phyloP scores from a whole-genome alignment of 177 flowering plant genomes.

The Vitis hybrid region DNA sequence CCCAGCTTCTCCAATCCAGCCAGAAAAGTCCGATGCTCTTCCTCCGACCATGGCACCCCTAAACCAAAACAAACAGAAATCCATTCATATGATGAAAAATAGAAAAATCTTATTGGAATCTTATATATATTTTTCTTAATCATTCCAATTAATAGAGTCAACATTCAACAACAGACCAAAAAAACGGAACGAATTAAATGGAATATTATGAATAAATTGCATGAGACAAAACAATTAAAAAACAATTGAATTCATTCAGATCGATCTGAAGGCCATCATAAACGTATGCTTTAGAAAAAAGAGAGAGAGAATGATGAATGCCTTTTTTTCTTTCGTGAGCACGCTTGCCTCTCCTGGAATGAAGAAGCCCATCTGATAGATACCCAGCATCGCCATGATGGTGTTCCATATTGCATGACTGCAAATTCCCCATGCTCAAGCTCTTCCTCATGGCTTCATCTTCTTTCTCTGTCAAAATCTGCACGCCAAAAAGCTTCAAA shows the following conservation, averaged over 20 bases:
- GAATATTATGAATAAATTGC: too few relatives aligned
- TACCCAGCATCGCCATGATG: slow-evolving; percentile 23
- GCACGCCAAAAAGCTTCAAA: slow-evolving; percentile 35
- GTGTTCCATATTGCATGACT: slow-evolving; percentile 1
- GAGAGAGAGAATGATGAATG: background rate
- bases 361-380: slow-evolving; percentile 33
- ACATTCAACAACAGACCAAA: too few relatives aligned
- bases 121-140: too few relatives aligned
- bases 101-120: too few relatives aligned
- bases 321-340: slow-evolving; percentile 33
- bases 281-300: background rate
- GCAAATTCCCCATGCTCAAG: slow-evolving; percentile 31
- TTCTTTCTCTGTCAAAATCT: slow-evolving; percentile 9
- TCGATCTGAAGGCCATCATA: too few relatives aligned
- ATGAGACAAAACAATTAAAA: too few relatives aligned
- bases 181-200: too few relatives aligned
- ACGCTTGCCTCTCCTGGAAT: slow-evolving; percentile 7
- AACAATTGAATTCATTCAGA: too few relatives aligned
- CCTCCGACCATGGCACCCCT: slow-evolving; percentile 13
- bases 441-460: slow-evolving; percentile 33
- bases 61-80: background rate
- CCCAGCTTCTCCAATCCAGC: slow-evolving; percentile 14
- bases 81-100: background rate
- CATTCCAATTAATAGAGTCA: too few relatives aligned
- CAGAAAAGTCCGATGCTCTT: slow-evolving; percentile 16